Base-by-base conservation (phyloP, 495 filamentous ascomycete species). In the Penicillium argentinense region DNA sequence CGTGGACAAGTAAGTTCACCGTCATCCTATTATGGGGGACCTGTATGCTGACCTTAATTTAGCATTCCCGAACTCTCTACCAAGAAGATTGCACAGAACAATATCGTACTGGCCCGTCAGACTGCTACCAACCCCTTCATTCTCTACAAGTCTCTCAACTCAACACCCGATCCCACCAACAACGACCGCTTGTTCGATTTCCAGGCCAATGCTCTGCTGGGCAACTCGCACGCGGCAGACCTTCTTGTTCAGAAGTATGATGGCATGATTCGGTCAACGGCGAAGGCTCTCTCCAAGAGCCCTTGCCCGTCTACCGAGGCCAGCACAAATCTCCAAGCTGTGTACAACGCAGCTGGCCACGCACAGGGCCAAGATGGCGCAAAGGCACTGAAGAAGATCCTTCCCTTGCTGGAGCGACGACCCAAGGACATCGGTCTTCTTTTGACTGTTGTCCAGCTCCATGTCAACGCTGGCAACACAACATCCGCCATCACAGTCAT, bases 391-490 rank as follows among this genome's bases (percentile, higher is more conserved):
- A 88, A 85, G 55, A 63, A 80, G 25, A 80, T 96, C 14, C 68
- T 89, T 1, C 79, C 86, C 0, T 60, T 92, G n/a, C 72, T 95
- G 8, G 85, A 88, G 49, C 81, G 81, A 42, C 76, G 87, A 17
- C 89, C 91, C 0, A 81, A 81, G 48, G 91, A 99, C 58, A 69
- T 97, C 22, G 95, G 93, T 6, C 74, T 97, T 3, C 72, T 89
- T 7, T 72, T 97, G 29, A 92, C 88, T 9, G 80, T 89, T 13
- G 79, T 92, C 5, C 91, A 97, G 61, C 79, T 97, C 27, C 91
- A 95, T 56, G 72, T 96, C 12, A 73, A 80, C 32, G 77, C 73
- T 27, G 81, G 86, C 23, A 96, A 96, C 60, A 80, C 82, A 39
- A 83, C 77, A 14, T 82, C 85, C 4, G 93, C 95, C 2, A 83